Evolutionary conservation across 805 yeast species (phyloP), one percentile per base, ranked within the genome.

Genomic region (Kregervanrija fluxuum): DNA sequence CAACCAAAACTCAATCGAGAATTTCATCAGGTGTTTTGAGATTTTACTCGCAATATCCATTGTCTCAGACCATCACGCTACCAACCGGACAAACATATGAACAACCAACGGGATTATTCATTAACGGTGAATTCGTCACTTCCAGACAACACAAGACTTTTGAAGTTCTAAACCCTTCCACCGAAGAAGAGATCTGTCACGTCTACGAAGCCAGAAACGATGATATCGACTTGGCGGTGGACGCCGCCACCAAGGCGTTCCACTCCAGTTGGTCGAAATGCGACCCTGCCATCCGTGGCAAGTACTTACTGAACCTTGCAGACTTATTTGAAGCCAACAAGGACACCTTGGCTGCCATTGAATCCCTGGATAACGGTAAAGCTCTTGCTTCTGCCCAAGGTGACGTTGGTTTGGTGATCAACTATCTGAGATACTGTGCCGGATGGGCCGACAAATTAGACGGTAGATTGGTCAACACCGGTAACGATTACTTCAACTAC

Each of bases 391-490:
- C 80, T 61, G 78, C 95, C 22, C 68, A 75, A 53, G 88, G 86
- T 48, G 96, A 89, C 61, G 82, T 90, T 47, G 80, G 71, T 35
- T 74, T 84, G 50, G 77, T 82, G 42, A 74, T 82, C 38, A 74
- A 74, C 53, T 84, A 82, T 63, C 67, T 87, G 64, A 79, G 91
- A 68, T 82, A 89, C 52, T 82, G 86, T 64, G 96, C 90, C 47
- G 96, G 96, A 51, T 86, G 80, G 79, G 87, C 95, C 57, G 96
- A 88, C 69, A 89, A 90, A 72, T 68, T 85, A 53, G 75, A 73
- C 53, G 96, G 96, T 56, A 74, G 79, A 52, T 66, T 81, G 47
- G 75, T 86, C 47, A 86, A 86, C 64, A 81, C 95, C 41, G 91
- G 90, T 50, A 64, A 67, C 46, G 69, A 79, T 41, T 86, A 85